Evolutionary conservation across 129 eudicot genomes (phyloP), one percentile per base, ranked within the genome.

Genomic region (Artemisia annua): DNA sequence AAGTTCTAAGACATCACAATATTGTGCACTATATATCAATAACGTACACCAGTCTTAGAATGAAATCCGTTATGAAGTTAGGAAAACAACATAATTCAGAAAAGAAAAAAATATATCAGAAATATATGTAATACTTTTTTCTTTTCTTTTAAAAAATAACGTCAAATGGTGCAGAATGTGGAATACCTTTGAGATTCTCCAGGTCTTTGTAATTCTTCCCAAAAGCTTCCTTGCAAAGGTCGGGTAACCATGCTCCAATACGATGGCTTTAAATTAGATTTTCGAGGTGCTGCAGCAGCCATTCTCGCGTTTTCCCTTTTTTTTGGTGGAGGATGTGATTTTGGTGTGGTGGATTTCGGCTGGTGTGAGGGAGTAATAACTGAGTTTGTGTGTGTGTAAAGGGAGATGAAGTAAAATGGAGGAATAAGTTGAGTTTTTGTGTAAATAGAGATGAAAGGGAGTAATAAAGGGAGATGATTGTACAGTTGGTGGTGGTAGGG

Each of bases 231-330:
- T 83, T 87, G 89, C 76, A 89, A 39, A 52, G 81, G 95, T 83
- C 95, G 78, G 51, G 95, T 89, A 12, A 92, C 98, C 79, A 89
- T 92, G 87, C 95, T 89, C 98, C 98, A 92, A 22, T 92, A 96
- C 72, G 89, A 82, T 30, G 98, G 98, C 78, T 92, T 92, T 75
- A 92, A 73, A 65, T 75, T 87, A 59, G 96, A 82, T 82, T 83
- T 87, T 60, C 88, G 87, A 49, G 93, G 88, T 75, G 22, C 22
- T 20, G 22, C 1, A 20, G 22, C 22, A 20, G 22, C 22, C 22
- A 20, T 20, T 20, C 22, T n/a, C n/a, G n/a, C n/a, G n/a, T n/a
- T n/a, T n/a, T n/a, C n/a, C n/a, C n/a, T n/a, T n/a, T n/a, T n/a
- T n/a, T n/a, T n/a, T n/a, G n/a, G n/a, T n/a, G n/a, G n/a, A n/a